Conservation (phyloP, 768 basidiomycete species). For the Gloeophyllum trabeum region DNA sequence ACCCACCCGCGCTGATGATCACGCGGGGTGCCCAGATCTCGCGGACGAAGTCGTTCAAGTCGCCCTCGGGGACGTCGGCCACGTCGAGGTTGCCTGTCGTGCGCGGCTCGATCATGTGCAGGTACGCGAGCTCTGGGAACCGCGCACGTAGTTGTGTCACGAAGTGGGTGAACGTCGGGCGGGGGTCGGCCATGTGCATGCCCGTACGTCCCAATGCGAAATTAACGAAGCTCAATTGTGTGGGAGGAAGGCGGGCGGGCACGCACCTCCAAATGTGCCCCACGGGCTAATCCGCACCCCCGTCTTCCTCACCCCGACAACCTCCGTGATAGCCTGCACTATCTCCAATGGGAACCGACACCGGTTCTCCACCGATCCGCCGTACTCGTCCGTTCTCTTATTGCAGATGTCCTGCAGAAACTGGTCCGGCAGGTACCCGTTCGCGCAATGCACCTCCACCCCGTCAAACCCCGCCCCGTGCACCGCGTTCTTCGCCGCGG, state of each 20-base stretch:
- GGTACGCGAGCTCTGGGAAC: conserved; percentile 2
- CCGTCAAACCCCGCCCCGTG: conserved; percentile 57
- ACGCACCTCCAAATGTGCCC: background rate
- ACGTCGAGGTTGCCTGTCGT: background rate
- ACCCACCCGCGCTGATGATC: conserved; percentile 7
- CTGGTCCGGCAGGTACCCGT: conserved; percentile 41
- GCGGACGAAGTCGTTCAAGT: conserved; percentile 7
- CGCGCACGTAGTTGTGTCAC: conserved; percentile 22
- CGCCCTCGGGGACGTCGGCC: conserved; percentile 8
- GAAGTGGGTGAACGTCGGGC: conserved; percentile 42
- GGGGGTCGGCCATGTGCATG: conserved; percentile 44
- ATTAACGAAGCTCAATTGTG: background rate
- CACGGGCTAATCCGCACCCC: conserved; percentile 43
- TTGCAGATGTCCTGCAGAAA: conserved; percentile 49
- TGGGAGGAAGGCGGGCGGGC: conserved; percentile 1
- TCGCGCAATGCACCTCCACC: conserved; percentile 30
- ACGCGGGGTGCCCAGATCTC: conserved; percentile 9
- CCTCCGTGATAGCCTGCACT: conserved; percentile 34
- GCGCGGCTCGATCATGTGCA: background rate
- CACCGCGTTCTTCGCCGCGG: conserved; percentile 45
- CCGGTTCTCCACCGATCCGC: conserved; percentile 49
- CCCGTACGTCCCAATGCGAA: conserved; percentile 1
- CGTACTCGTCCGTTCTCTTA: conserved; percentile 52
- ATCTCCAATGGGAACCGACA: conserved; percentile 45
- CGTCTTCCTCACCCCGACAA: conserved; percentile 41